These are phyloP conservation scores for Penicillium herquei DNA, from an alignment of 495 filamentous ascomycete genomes.

Conservation along the genomic window DNA sequence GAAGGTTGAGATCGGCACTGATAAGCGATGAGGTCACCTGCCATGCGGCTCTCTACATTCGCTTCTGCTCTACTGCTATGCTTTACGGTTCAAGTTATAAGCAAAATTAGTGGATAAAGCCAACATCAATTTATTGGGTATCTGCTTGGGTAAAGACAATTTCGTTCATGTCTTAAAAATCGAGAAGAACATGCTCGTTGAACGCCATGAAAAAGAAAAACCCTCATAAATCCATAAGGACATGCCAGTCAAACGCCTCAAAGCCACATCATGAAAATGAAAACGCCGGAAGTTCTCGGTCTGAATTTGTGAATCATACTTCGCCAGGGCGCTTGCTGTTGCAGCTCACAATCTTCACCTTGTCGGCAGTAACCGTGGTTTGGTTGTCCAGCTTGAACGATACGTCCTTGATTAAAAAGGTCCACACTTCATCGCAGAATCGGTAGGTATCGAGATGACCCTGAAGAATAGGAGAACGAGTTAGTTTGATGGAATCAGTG, in stretches of 20 bases:
- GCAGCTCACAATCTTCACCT: conserved; percentile 97
- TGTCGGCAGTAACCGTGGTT: conserved; percentile 63
- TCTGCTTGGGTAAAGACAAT: conserved; percentile 16
- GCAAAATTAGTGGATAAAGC: background rate
- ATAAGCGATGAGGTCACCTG: conserved; percentile 29
- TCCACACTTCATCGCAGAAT: conserved; percentile 99
- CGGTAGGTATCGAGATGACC: conserved; percentile 98
- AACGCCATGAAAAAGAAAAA: conserved; percentile 12
- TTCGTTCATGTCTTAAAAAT: background rate
- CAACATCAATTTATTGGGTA: conserved; percentile 19
- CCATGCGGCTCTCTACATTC: conserved; percentile 3
- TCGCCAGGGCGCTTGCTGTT: conserved; percentile 83
- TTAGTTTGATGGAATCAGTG: conserved; percentile 10
- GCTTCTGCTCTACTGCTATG: background rate
- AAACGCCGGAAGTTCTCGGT: background rate
- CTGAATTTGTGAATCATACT: conserved; percentile 29
- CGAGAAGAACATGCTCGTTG: background rate
- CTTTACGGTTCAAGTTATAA: background rate
- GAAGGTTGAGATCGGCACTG: conserved; percentile 15
- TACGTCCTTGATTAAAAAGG: conserved; percentile 97
- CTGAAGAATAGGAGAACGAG: conserved; percentile 42
- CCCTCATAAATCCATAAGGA: conserved; percentile 4
- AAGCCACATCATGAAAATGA: conserved; percentile 14
- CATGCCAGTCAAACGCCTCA: conserved; percentile 23
- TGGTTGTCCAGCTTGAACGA: conserved; percentile 94